Base-by-base conservation (phyloP, 169 alveolate species). In the Cryptosporidium sp. region DNA sequence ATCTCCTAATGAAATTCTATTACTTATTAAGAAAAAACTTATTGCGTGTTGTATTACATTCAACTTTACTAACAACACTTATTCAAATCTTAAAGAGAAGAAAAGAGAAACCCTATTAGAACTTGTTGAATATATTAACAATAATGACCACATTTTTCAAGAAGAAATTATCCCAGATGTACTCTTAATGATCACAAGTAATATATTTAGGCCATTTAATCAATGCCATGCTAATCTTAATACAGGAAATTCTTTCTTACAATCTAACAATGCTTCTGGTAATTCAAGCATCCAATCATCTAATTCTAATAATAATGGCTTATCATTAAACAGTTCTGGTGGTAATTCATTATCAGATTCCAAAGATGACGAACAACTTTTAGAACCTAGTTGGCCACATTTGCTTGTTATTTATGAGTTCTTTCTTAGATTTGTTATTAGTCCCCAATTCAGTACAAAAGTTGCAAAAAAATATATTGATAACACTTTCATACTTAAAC, bases 301-400 rank as follows among this genome's bases (percentile, higher is more conserved):
- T 42, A 70, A 62, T 70, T 48, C 48, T 18, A 14, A n/a, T 48
- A 48, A 48, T 48, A 48, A 48, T 48, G 65, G 68, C 18, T 35
- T 21, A n/a, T 35, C 39, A 14, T 14, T 14, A 48, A 48, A 48
- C 12, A 3, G 23, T 14, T 48, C 56, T 48, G 35, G n/a, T n/a
- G n/a, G 39, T 37, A 62, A 10, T 62, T 87, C 69, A 12, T 26
- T 52, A 37, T 75, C 75, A 56, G 95, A 96, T 71, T 91, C 94
- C 2, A 96, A 96, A 58, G 98, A 95, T 26, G 96, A 95, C 52
- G 98, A 96, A 80, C 98, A 97, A 60, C 86, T 86, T 8, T 71
- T 95, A 18, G 97, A 95, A 58, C 87, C 85, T 9, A 58, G 92
- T 9, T 86, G 92, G 92, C 92, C 92, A 21, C 92, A 86, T 60